phyloP scores from a whole-genome alignment of 106 monocot species.

The Dactylorhiza incarnata region DNA sequence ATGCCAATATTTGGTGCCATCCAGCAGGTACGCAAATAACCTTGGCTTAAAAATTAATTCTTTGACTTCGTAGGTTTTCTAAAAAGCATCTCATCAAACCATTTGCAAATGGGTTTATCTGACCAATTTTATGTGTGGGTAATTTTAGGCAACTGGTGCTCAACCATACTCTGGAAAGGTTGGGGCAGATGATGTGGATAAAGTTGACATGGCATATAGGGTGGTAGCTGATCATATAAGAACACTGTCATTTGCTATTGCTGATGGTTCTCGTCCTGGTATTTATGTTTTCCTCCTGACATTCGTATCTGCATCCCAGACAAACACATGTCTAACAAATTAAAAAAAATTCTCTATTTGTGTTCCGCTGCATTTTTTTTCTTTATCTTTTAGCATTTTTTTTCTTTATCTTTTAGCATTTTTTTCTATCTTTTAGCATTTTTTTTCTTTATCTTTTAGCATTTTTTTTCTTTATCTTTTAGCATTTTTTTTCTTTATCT shows the following conservation, averaged over 20 bases:
- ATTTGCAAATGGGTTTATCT: background rate
- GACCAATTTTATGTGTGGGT: background rate
- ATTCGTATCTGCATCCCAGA: background rate
- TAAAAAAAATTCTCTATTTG: background rate
- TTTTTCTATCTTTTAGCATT: too few relatives aligned
- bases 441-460: background rate
- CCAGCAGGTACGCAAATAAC: constrained; percentile 42
- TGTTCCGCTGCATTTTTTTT: background rate
- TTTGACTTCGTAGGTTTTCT: background rate
- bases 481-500: too few relatives aligned
- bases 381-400: background rate
- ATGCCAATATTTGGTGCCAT: constrained; percentile 83
- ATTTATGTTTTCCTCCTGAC: background rate
- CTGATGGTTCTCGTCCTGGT: constrained; percentile 96
- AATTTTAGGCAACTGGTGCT: constrained; percentile 57
- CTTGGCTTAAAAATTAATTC: background rate
- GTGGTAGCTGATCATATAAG: constrained; percentile 95
- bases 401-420: background rate
- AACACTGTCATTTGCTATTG: constrained; percentile 91
- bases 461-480: too few relatives aligned
- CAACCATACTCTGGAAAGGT: constrained; percentile 68
- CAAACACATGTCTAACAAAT: background rate
- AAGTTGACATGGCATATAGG: constrained; percentile 91
- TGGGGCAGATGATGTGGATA: constrained; percentile 70
- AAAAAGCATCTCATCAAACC: background rate